phyloP scores from a whole-genome alignment of 176 grass and related monocot genomes.

The Lolium perenne region DNA sequence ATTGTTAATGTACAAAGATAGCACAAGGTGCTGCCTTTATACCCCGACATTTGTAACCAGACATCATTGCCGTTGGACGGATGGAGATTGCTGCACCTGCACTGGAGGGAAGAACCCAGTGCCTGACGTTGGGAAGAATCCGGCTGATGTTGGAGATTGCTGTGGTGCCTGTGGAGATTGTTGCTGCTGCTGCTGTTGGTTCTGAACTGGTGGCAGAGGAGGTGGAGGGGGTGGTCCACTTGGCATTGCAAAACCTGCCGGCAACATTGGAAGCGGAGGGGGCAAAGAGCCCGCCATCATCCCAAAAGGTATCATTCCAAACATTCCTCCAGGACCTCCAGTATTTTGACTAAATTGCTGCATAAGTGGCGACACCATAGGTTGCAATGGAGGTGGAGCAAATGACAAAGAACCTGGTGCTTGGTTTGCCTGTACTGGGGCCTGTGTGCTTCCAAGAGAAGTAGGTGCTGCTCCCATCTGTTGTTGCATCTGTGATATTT shows the following conservation, averaged over 20 bases:
- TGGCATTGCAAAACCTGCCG: slow-evolving; percentile 46
- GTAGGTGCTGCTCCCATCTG: slow-evolving; percentile 50
- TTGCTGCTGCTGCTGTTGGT: slow-evolving; percentile 71
- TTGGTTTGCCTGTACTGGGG: slow-evolving; percentile 44
- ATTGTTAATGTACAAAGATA: slow-evolving; percentile 67
- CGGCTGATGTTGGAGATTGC: slow-evolving; percentile 52
- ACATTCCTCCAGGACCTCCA: slow-evolving; percentile 60
- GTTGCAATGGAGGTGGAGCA: slow-evolving; percentile 63
- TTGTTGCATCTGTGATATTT: slow-evolving; percentile 48
- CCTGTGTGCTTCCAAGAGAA: slow-evolving; percentile 47
- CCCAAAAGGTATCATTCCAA: slow-evolving; percentile 54
- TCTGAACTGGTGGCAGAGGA: slow-evolving; percentile 48
- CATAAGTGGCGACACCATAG: slow-evolving; percentile 58
- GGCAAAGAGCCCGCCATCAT: slow-evolving; percentile 58
- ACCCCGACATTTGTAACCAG: neutral
- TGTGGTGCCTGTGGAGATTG: slow-evolving; percentile 60
- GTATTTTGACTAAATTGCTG: slow-evolving; percentile 67
- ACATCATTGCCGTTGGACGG: slow-evolving; percentile 70
- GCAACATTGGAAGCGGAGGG: slow-evolving; percentile 58
- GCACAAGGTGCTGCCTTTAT: slow-evolving; percentile 51
- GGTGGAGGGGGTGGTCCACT: slow-evolving; percentile 56
- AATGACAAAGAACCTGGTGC: slow-evolving; percentile 57
- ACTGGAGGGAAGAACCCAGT: slow-evolving; percentile 72
- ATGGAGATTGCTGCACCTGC: slow-evolving; percentile 76
- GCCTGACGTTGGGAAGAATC: slow-evolving; percentile 70